These are phyloP conservation scores for Saccharomycopsis fermentans DNA, from an alignment of 805 yeast genomes.

Conservation along the genomic window DNA sequence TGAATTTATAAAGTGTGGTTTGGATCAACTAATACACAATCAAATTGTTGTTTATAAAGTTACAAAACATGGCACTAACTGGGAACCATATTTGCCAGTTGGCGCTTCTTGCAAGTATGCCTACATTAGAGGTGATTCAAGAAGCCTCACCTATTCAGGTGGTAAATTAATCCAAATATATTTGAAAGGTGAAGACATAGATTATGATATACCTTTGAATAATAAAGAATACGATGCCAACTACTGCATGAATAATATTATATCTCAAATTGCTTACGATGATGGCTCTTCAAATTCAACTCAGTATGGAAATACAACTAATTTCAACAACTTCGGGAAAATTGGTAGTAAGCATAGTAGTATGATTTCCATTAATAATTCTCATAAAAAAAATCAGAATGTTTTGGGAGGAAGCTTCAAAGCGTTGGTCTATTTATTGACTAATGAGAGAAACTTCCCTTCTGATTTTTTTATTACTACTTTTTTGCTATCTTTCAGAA, in stretches of 20 bases:
- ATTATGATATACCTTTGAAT: conserved; percentile 7
- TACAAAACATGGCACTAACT: neutral
- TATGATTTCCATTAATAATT: neutral
- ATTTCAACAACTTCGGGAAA: neutral
- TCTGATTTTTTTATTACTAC: conserved; percentile 62
- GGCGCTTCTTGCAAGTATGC: conserved; percentile 14
- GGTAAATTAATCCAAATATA: neutral
- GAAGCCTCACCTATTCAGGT: conserved; percentile 21
- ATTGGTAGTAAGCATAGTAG: neutral
- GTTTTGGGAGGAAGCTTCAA: conserved; percentile 63
- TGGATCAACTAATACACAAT: conserved; percentile 45
- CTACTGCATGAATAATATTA: conserved; percentile 6
- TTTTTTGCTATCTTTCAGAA: conserved; percentile 67
- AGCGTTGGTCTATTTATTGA: conserved; percentile 53
- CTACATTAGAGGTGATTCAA: conserved; percentile 15
- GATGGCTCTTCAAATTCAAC: conserved; percentile 14
- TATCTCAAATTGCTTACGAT: conserved; percentile 24
- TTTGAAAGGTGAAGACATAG: conserved; percentile 4
- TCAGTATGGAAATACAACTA: neutral
- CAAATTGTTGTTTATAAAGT: conserved; percentile 14
- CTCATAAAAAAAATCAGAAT: conserved; percentile 29
- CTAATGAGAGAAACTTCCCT: conserved; percentile 55
- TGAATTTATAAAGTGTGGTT: conserved; percentile 50
- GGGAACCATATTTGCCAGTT: neutral
- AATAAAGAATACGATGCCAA: conserved; percentile 17